Evolutionary conservation across 305 asterid species (phyloP).

Genomic region (Solanum hybrid): DNA sequence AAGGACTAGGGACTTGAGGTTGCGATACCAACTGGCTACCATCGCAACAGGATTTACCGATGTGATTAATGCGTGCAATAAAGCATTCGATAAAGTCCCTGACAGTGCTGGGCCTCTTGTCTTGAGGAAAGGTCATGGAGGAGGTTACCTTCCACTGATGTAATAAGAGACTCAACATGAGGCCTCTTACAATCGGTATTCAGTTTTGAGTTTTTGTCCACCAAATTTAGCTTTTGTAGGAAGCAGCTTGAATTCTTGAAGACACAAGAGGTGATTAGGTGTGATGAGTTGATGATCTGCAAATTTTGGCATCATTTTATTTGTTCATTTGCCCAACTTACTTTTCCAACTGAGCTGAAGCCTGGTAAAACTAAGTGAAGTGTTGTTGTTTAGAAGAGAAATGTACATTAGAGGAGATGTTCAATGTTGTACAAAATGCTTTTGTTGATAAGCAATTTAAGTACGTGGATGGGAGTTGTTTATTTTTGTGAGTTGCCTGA

Average conservation of each 20-base stretch:
- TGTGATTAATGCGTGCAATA: slow-evolving; percentile 50
- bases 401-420: not conserved
- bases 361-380: not conserved
- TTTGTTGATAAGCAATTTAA: not conserved
- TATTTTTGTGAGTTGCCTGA: not conserved
- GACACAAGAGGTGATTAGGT: not conserved
- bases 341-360: not conserved
- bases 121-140: slow-evolving; percentile 96
- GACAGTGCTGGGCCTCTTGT: slow-evolving; percentile 96
- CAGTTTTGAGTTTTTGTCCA: not conserved
- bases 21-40: slow-evolving; percentile 61
- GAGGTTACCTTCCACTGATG: slow-evolving; percentile 95
- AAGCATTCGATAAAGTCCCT: slow-evolving; percentile 82
- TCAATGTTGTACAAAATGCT: slow-evolving; percentile 3
- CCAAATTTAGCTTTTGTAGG: not conserved
- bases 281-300: slow-evolving; percentile 4
- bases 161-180: slow-evolving; percentile 17
- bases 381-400: not conserved
- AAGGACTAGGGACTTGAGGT: slow-evolving; percentile 70
- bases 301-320: slow-evolving; percentile 9
- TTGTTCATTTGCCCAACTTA: not conserved
- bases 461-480: not conserved
- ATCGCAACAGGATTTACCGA: slow-evolving; percentile 76
- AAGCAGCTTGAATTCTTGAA: slow-evolving; percentile 2
- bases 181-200: not conserved